phyloP scores from a whole-genome alignment of 805 yeast genomes.

The Sugiyamaella qingdaonensis region DNA sequence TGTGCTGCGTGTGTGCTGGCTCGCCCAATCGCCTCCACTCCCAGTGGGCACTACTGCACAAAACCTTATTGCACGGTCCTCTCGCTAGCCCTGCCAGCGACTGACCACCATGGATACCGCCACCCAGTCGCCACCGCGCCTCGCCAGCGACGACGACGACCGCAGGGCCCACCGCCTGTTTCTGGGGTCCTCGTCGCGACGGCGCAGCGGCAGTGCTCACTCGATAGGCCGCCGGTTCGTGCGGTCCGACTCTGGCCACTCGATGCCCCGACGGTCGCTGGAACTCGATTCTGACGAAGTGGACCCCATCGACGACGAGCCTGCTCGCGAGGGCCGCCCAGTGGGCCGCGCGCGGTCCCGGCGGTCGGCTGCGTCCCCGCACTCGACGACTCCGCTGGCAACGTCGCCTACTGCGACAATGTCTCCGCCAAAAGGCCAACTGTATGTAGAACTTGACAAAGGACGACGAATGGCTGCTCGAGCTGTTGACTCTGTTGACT shows the following conservation, averaged over 20 bases:
- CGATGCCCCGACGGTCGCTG: not conserved
- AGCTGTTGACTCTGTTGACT: no score
- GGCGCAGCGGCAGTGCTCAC: not conserved
- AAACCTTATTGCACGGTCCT: no score
- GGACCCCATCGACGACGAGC: not conserved
- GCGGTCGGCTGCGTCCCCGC: slow-evolving; percentile 1
- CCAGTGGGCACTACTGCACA: no score
- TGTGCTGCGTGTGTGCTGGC: no score
- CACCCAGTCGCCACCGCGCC: not conserved
- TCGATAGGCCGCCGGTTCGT: not conserved
- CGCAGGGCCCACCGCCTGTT: not conserved
- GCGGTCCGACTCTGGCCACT: not conserved
- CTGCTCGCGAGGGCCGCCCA: not conserved
- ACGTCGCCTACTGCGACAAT: not conserved
- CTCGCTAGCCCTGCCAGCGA: no score
- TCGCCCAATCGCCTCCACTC: no score
- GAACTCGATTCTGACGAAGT: not conserved
- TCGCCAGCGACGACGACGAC: not conserved
- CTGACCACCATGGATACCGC: not conserved
- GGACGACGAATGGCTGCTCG: no score
- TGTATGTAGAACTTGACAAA: not conserved
- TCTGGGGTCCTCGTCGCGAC: not conserved
- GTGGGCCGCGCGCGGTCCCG: not conserved
- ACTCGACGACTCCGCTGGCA: not conserved
- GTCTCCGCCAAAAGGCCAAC: not conserved